Evolutionary conservation across 1,284 basidiomycete species (phyloP), one percentile per base, ranked within the genome.

Genomic region (Cystobasidiaceae sp.): DNA sequence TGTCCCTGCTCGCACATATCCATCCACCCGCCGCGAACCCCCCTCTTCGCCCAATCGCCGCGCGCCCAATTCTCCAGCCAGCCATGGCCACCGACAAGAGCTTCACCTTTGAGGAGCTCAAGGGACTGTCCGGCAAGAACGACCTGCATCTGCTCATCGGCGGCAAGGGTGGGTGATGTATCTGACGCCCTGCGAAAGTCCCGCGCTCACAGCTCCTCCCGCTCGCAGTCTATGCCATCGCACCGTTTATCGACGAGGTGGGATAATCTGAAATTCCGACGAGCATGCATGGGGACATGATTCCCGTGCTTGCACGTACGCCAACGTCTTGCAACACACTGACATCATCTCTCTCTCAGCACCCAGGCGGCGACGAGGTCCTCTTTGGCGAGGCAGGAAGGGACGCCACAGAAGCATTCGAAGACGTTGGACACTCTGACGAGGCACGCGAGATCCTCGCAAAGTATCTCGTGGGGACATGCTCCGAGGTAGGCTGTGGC

Each of bases 401-500:
- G 76, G 93, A 98, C 78, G 93, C 92, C 28, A 96, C 94, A 45
- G 96, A 98, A 77, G 92, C 94, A 11, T 99, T 98, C 75, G 96
- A 98, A 80, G 96, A 98, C 77, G 93, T 98, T 51, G 94, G 96
- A 46, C 94, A 98, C 83, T 97, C 93, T 17, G 96, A 98, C 75
- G 96, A 98, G 79, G 96, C 94, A 17, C 86, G 94, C 67, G 86
- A 82, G n/a, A 83, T 96, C 69, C 83, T 99, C 64, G 83, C 84
- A n/a, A 73, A 75, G 43, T 77, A 79, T 71, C 73, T 74, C 51
- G 77, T 78, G 28, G 78, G 68, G 84, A 79, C 73, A 82, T 93
- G 85, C 78, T 83, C 58, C 72, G 81, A 73, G 66, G 79, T 79
- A 57, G 67, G n/a, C n/a, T n/a, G 77, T 77, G 4, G 21, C 3